Evolutionary conservation across 495 filamentous ascomycete species (phyloP).

Genomic region (Evansstolkia leycettana): DNA sequence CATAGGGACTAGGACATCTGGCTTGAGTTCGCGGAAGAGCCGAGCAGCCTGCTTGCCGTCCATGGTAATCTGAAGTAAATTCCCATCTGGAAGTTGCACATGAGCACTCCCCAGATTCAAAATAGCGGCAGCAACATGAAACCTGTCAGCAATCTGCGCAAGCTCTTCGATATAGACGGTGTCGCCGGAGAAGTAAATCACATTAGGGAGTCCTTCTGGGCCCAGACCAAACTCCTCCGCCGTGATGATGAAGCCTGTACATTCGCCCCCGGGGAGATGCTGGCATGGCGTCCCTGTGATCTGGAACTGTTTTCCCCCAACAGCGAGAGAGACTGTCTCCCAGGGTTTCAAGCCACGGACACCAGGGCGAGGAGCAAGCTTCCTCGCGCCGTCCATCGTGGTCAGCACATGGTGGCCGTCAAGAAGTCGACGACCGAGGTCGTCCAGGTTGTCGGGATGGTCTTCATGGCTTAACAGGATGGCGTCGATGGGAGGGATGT

Average conservation of each 20-base stretch:
- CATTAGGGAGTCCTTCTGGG: constrained; percentile 30
- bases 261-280: constrained; percentile 35
- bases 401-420: constrained; percentile 39
- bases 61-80: constrained; percentile 35
- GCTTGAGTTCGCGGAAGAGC: constrained; percentile 28
- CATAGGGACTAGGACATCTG: constrained; percentile 38
- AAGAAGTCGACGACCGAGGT: constrained; percentile 25
- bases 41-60: constrained; percentile 31
- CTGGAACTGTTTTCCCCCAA: constrained; percentile 12
- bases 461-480: constrained; percentile 44
- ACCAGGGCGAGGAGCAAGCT: constrained; percentile 27
- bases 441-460: constrained; percentile 42
- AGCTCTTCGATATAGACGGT: constrained; percentile 39
- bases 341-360: constrained; percentile 27
- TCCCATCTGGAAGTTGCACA: constrained; percentile 12
- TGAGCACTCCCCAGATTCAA: constrained; percentile 18
- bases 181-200: constrained; percentile 44
- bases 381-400: constrained; percentile 33
- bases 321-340: constrained; percentile 10
- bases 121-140: constrained; percentile 12
- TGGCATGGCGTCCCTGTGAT: constrained; percentile 33
- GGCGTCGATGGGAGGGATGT: constrained; percentile 37
- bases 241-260: constrained; percentile 35
- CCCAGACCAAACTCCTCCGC: constrained; percentile 24
- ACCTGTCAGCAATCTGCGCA: constrained; percentile 9